Conservation (phyloP, 257 asterid genomes). For the Fraxinus excelsior region DNA sequence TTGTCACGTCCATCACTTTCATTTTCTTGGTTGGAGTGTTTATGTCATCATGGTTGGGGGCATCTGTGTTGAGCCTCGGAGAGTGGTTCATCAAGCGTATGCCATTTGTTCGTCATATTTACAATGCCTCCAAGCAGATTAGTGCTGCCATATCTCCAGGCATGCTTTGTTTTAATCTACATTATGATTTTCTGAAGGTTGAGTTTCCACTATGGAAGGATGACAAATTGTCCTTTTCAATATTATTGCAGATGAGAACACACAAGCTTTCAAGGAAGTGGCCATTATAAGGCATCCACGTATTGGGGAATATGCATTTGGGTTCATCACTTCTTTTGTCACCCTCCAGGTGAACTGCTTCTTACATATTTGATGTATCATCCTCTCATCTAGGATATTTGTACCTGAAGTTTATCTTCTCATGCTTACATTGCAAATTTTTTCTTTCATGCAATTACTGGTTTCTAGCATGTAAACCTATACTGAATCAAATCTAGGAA, state of each 20-base stretch:
- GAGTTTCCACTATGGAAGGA: background rate
- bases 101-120: conserved; percentile 5
- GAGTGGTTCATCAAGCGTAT: conserved; percentile 15
- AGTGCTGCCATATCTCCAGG: conserved; percentile 29
- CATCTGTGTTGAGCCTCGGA: conserved; percentile 11
- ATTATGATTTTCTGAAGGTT: background rate
- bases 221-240: background rate
- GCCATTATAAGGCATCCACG: conserved; percentile 13
- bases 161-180: conserved; percentile 12
- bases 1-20: too few relatives aligned
- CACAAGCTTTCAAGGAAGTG: conserved; percentile 10
- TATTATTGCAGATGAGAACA: conserved; percentile 27
- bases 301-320: conserved; percentile 14
- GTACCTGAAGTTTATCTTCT: background rate
- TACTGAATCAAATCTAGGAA: background rate
- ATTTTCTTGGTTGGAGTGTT: too few relatives aligned
- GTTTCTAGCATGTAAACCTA: background rate
- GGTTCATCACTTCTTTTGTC: conserved; percentile 13
- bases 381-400: background rate
- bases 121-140: conserved; percentile 14
- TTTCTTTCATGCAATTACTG: background rate
- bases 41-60: conserved; percentile 16
- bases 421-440: background rate
- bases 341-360: conserved; percentile 32
- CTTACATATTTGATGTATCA: background rate